A percentile compares a stretch with the other conserved stretches of the same genome.
Conservation (phyloP, 306 rosid species). For the Lathyrus oleraceus region DNA sequence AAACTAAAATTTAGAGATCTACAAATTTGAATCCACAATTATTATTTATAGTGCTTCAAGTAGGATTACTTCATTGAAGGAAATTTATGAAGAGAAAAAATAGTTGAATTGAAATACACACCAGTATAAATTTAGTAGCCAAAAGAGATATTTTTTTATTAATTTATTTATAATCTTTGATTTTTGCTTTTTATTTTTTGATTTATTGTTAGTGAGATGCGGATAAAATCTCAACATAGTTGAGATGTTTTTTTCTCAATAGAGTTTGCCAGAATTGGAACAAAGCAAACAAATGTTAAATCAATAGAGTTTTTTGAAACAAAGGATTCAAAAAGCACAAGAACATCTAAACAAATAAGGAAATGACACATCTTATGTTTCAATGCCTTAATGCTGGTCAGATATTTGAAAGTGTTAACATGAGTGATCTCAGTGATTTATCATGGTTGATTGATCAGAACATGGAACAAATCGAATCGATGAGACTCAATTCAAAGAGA, state of each 20-base stretch:
- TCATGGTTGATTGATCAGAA: constrained; percentile 18
- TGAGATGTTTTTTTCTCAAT: too few relatives aligned
- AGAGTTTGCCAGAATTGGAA: constrained; percentile 15
- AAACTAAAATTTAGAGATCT: too few relatives aligned
- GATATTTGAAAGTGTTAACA: neutral
- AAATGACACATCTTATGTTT: constrained; percentile 16
- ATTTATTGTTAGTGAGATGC: too few relatives aligned
- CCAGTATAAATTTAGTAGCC: too few relatives aligned
- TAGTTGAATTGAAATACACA: too few relatives aligned
- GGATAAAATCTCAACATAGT: too few relatives aligned
- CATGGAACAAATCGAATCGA: constrained; percentile 3
- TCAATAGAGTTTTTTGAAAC: constrained; percentile 32
- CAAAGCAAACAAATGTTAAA: constrained; percentile 36
- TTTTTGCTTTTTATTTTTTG: too few relatives aligned
- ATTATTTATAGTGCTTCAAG: too few relatives aligned
- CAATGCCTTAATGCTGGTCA: constrained; percentile 2
- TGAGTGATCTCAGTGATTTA: constrained; percentile 24
- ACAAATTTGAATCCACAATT: too few relatives aligned
- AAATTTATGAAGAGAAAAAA: too few relatives aligned
- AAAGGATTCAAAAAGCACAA: constrained; percentile 18
- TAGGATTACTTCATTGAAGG: too few relatives aligned
- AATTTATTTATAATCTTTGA: too few relatives aligned
- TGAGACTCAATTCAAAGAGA: neutral
- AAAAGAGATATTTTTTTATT: neutral
- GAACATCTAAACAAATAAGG: constrained; percentile 32